phyloP scores from a whole-genome alignment of 768 basidiomycete species.

The Hypholoma sublateritium region DNA sequence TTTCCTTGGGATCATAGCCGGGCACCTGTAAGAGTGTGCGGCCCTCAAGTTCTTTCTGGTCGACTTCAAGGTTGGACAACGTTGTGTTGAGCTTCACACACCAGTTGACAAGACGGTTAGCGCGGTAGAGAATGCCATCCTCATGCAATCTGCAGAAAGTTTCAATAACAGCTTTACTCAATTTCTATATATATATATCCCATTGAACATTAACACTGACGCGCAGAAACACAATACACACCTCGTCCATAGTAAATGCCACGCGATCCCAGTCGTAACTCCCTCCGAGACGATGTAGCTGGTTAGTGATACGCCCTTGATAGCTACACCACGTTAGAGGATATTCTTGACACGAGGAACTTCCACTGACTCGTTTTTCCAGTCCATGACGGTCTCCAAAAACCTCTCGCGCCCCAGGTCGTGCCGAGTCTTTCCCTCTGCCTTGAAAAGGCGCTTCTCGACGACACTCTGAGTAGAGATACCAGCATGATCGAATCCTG shows the following conservation, averaged over 20 bases:
- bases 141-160: constrained; percentile 91
- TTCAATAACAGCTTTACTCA: constrained; percentile 87
- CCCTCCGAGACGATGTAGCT: constrained; percentile 84
- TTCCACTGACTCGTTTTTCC: constrained; percentile 88
- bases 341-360: not conserved
- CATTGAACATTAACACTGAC: not conserved
- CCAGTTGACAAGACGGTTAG: constrained; percentile 98
- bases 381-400: constrained; percentile 86
- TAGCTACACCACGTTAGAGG: constrained; percentile 52
- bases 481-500: constrained; percentile 98
- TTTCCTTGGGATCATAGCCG: constrained; percentile 93
- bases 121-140: constrained; percentile 90
- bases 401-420: constrained; percentile 95
- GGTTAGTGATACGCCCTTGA: constrained; percentile 88
- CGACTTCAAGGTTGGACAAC: constrained; percentile 97
- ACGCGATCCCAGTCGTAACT: constrained; percentile 94
- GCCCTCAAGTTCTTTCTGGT: constrained; percentile 86
- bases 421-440: constrained; percentile 79
- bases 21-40: constrained; percentile 87
- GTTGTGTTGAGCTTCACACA: constrained; percentile 96
- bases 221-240: constrained; percentile 29
- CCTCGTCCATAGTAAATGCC: constrained; percentile 95
- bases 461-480: constrained; percentile 98
- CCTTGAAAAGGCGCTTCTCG: constrained; percentile 87
- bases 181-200: constrained; percentile 37